Conservation (phyloP, 805 yeast species). For the Sugiyamaella smithiae region DNA sequence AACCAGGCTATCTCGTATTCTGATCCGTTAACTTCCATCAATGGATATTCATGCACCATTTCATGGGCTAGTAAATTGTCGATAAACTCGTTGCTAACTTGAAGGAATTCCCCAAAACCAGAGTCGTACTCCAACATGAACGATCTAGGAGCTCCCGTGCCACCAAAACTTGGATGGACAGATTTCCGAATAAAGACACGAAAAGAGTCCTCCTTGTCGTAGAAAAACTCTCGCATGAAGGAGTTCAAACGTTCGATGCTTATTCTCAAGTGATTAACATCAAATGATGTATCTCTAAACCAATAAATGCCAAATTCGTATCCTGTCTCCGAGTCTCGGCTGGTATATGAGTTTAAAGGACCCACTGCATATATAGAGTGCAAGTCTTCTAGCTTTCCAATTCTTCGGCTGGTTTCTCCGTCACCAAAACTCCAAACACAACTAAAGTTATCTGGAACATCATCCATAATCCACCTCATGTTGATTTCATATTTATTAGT, state of each 20-base stretch:
- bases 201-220: not conserved
- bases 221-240: not conserved
- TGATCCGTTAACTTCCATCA: not conserved
- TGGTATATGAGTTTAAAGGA: not conserved
- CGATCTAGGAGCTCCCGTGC: not conserved
- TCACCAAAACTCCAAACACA: not conserved
- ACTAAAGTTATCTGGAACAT: not conserved
- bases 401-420: not conserved
- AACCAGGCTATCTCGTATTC: not conserved
- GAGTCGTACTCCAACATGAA: not conserved
- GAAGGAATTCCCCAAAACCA: not conserved
- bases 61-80: not conserved
- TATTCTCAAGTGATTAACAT: not conserved
- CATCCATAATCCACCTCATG: not conserved
- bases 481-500: not conserved
- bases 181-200: not conserved
- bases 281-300: not conserved
- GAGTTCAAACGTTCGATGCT: not conserved
- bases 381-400: not conserved
- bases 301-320: not conserved
- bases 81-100: not conserved
- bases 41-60: not conserved
- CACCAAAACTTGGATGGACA: not conserved
- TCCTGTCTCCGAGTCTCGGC: not conserved
- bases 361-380: not conserved